phyloP scores from a whole-genome alignment of 116 monocot genomes.

The Zostera marina region DNA sequence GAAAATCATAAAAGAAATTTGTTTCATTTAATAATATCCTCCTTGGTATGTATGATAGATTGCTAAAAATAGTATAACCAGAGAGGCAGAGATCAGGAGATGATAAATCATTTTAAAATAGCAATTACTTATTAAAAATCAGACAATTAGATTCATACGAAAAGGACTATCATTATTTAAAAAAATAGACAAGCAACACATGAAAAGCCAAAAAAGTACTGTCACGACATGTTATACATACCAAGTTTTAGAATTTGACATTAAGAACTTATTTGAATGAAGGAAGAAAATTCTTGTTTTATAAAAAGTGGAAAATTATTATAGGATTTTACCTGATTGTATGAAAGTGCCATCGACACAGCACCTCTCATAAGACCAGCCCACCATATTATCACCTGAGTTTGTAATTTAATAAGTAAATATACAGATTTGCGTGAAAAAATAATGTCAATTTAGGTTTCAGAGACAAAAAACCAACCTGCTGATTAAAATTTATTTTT shows the following conservation, averaged over 20 bases:
- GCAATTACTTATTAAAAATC: too few species aligned
- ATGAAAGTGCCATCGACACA: slow-evolving; percentile 89
- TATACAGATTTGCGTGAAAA: background rate
- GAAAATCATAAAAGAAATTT: background rate
- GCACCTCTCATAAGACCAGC: slow-evolving; percentile 96
- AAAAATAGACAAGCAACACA: too few species aligned
- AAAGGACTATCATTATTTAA: too few species aligned
- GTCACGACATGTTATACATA: background rate
- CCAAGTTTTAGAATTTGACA: background rate
- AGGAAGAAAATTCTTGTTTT: background rate
- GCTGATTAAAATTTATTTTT: slow-evolving; percentile 53
- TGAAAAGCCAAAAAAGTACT: background rate
- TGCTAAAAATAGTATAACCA: too few species aligned
- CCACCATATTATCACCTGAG: slow-evolving; percentile 82
- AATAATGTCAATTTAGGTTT: background rate
- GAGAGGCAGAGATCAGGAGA: too few species aligned
- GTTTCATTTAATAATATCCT: too few species aligned
- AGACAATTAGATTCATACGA: too few species aligned
- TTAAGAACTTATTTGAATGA: background rate
- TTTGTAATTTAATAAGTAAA: slow-evolving; percentile 5
- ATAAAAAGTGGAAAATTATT: background rate
- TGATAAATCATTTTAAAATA: too few species aligned
- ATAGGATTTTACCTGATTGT: slow-evolving; percentile 51
- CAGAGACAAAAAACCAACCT: slow-evolving; percentile 26
- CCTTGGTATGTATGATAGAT: too few species aligned